These are phyloP conservation scores for Euptelea pleiosperma DNA, from an alignment of 164 flowering plant species.

Conservation along the genomic window DNA sequence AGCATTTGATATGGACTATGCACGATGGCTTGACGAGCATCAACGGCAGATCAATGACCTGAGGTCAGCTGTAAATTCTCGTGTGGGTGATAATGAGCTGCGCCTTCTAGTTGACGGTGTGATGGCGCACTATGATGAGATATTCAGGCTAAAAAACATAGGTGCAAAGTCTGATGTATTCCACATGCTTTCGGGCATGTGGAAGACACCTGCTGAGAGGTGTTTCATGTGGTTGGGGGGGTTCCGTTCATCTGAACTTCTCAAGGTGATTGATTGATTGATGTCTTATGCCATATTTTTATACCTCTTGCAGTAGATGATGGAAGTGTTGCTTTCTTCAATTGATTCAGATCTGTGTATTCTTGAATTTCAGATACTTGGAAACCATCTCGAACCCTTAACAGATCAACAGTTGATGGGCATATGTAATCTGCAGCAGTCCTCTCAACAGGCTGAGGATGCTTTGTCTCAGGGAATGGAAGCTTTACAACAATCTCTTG, in stretches of 20 bases:
- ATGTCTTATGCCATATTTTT: not conserved
- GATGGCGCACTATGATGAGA: conserved; percentile 73
- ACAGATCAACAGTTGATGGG: conserved; percentile 87
- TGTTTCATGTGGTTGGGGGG: conserved; percentile 98
- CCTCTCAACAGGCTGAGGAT: conserved; percentile 89
- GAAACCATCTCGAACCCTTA: conserved; percentile 73
- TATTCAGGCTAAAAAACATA: conserved; percentile 59
- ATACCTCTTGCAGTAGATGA: not conserved
- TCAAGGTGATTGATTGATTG: conserved; percentile 50
- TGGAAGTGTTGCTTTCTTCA: not conserved
- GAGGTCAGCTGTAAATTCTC: conserved; percentile 64
- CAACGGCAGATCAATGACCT: conserved; percentile 66
- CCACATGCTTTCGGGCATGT: conserved; percentile 93
- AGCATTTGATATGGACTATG: conserved; percentile 77
- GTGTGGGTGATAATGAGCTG: conserved; percentile 59
- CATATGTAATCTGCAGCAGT: conserved; percentile 80
- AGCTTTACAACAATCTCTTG: conserved; percentile 80
- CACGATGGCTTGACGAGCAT: conserved; percentile 89
- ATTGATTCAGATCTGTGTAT: not conserved
- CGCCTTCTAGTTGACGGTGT: conserved; percentile 63
- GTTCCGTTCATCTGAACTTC: conserved; percentile 82
- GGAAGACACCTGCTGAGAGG: conserved; percentile 89
- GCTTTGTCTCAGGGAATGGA: conserved; percentile 96
- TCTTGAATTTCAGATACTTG: conserved; percentile 52
- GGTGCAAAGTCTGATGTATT: conserved; percentile 78